Evolutionary conservation across 1,284 basidiomycete species (phyloP).

Genomic region (Golubevia sp.): DNA sequence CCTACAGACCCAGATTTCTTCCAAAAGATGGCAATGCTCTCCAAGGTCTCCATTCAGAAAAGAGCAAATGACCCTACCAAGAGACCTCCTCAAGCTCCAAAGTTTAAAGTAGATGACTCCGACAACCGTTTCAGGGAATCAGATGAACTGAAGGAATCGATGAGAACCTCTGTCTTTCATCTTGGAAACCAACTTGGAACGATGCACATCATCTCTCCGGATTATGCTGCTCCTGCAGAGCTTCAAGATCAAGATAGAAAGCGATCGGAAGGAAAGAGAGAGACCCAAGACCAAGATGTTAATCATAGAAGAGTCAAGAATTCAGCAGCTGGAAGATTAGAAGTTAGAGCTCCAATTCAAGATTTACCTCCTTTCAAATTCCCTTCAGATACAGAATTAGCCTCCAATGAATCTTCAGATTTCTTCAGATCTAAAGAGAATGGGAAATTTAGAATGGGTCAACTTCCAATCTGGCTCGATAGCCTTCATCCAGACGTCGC

Average conservation of each 20-base stretch:
- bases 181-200: slow-evolving; percentile 17
- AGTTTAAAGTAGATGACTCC: slow-evolving; percentile 1
- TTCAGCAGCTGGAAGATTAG: background rate
- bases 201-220: slow-evolving; percentile 34
- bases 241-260: background rate
- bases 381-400: slow-evolving; percentile 14
- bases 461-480: slow-evolving; percentile 32
- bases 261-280: background rate
- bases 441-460: slow-evolving; percentile 25
- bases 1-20: background rate
- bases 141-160: slow-evolving; percentile 31
- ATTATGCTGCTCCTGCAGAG: slow-evolving; percentile 19
- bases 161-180: slow-evolving; percentile 16
- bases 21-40: background rate
- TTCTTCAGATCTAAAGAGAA: slow-evolving; percentile 24
- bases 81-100: background rate
- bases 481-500: slow-evolving; percentile 4
- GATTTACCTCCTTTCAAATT: background rate
- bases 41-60: background rate
- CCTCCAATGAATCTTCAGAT: slow-evolving; percentile 8
- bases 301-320: background rate
- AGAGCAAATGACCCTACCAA: background rate
- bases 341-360: background rate
- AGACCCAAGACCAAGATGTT: too few relatives aligned
- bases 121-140: slow-evolving; percentile 34